These are phyloP conservation scores for Quercus parvula DNA, from an alignment of 306 rosid genomes.

Conservation along the genomic window DNA sequence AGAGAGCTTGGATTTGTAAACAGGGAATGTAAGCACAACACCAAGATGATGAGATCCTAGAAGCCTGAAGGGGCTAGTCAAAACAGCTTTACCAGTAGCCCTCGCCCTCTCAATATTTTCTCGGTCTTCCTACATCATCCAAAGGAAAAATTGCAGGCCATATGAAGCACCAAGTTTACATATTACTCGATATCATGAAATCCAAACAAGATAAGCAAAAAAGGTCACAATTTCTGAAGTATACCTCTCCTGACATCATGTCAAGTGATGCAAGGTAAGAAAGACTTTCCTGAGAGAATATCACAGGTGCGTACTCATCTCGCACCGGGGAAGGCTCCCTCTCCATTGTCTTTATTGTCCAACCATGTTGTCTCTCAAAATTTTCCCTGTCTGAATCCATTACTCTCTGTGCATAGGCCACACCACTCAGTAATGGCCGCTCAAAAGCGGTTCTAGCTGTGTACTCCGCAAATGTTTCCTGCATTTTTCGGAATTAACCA, in stretches of 20 bases:
- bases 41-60: slow-evolving; percentile 97
- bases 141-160: slow-evolving; percentile 10
- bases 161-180: slow-evolving; percentile 1
- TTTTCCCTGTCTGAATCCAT: slow-evolving; percentile 65
- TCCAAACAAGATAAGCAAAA: slow-evolving; percentile 10
- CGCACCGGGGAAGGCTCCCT: slow-evolving; percentile 68
- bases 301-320: slow-evolving; percentile 97
- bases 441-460: slow-evolving; percentile 96
- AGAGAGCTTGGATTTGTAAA: slow-evolving; percentile 85
- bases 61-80: slow-evolving; percentile 92
- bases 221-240: not conserved
- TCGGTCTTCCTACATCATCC: slow-evolving; percentile 78
- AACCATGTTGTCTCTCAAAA: slow-evolving; percentile 82
- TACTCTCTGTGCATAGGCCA: slow-evolving; percentile 92
- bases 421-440: slow-evolving; percentile 93
- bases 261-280: slow-evolving; percentile 90
- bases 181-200: not conserved
- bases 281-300: slow-evolving; percentile 83
- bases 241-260: slow-evolving; percentile 99
- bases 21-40: slow-evolving; percentile 97
- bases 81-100: slow-evolving; percentile 96
- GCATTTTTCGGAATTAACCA: slow-evolving; percentile 23
- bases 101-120: slow-evolving; percentile 94
- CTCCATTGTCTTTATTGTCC: slow-evolving; percentile 93
- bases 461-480: slow-evolving; percentile 94